A percentile compares a stretch with the other conserved stretches of the same genome.
Evolutionary conservation across 345 rosid species (phyloP).

Genomic region (Lagerstroemia speciosa): DNA sequence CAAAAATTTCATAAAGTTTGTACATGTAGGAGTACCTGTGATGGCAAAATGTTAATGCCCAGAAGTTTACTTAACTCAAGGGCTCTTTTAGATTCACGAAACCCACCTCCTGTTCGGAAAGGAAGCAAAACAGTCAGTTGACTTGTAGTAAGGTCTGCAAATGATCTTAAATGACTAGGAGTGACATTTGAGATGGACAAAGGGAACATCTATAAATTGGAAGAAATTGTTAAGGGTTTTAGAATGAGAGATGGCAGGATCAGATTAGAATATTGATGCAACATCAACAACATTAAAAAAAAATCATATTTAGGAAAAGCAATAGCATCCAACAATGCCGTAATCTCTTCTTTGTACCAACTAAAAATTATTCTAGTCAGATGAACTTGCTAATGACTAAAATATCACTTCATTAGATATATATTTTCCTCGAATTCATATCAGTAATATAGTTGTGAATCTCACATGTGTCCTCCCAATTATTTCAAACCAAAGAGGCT

Average conservation of each 20-base stretch:
- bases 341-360: neutral
- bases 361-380: neutral
- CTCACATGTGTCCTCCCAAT: neutral
- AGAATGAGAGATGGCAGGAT: neutral
- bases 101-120: conserved; percentile 60
- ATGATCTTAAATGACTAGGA: neutral
- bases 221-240: neutral
- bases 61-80: conserved; percentile 52
- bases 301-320: neutral
- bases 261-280: neutral
- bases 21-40: conserved; percentile 37
- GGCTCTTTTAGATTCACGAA: conserved; percentile 72
- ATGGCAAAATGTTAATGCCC: conserved; percentile 46
- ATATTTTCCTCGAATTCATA: neutral
- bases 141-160: neutral
- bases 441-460: too few relatives aligned
- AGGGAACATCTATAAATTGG: neutral
- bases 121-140: conserved; percentile 6
- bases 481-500: neutral
- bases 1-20: neutral
- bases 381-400: neutral
- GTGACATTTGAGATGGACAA: neutral
- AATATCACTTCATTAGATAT: neutral
- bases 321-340: neutral
- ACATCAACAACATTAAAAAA: neutral